Evolutionary conservation across 441 rosid genomes (phyloP).

Genomic region (Populus hybrid): DNA sequence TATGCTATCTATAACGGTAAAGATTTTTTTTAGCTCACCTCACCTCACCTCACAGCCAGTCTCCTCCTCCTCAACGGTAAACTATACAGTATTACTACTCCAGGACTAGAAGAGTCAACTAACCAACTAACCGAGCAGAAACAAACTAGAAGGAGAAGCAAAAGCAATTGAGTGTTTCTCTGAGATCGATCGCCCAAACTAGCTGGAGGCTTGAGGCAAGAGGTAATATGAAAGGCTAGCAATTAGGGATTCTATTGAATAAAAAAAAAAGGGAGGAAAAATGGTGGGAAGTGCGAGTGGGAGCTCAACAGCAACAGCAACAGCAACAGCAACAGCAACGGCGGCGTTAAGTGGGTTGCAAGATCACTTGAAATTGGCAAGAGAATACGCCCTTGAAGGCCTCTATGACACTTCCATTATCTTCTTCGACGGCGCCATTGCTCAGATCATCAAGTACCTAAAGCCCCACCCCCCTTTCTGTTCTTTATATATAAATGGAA

Average conservation of each 20-base stretch:
- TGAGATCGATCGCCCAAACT: neutral
- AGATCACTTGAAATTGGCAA: slow-evolving; percentile 93
- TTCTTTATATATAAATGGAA: neutral
- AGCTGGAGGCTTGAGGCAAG: neutral
- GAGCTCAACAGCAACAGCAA: neutral
- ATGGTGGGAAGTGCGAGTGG: slow-evolving; percentile 49
- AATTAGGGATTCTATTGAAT: slow-evolving; percentile 2
- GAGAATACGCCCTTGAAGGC: slow-evolving; percentile 97
- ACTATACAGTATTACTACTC: too few relatives aligned
- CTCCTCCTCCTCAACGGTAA: too few relatives aligned
- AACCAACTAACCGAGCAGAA: too few relatives aligned
- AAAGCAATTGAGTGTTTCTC: neutral
- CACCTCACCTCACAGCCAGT: too few relatives aligned
- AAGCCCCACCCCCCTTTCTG: neutral
- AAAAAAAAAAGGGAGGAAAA: slow-evolving; percentile 13
- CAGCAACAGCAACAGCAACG: slow-evolving; percentile 28
- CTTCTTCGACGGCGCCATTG: slow-evolving; percentile 99
- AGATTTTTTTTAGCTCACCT: too few relatives aligned
- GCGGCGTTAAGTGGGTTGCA: slow-evolving; percentile 59
- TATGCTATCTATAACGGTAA: too few relatives aligned
- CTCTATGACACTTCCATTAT: slow-evolving; percentile 93
- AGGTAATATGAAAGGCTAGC: slow-evolving; percentile 30
- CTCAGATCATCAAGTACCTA: slow-evolving; percentile 95
- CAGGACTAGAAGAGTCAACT: too few relatives aligned
- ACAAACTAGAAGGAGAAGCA: neutral